Base-by-base conservation (phyloP, 768 basidiomycete species). In the Auriculariales sp. region DNA sequence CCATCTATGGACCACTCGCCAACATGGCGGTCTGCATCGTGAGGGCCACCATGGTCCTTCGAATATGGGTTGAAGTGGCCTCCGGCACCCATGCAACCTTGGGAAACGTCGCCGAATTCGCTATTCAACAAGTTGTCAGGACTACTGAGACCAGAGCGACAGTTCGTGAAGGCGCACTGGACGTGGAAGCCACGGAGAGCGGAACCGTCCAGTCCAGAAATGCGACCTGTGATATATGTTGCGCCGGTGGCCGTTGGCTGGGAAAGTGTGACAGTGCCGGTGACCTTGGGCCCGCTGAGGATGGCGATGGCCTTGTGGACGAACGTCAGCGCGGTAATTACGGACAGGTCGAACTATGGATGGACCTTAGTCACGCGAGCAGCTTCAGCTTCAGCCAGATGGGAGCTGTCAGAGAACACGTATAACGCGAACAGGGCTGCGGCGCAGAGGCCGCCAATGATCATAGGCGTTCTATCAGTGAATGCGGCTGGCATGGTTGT, bases 11-110 rank as follows among this genome's bases (percentile, higher is more conserved):
- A 4, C 22, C 17, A 15, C 39, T 24, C 22, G 27, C 87, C 87
- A 27, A 83, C 77, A 61, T 89, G 87, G 51, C 85, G 69, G 36
- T 68, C 66, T 14, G 35, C 49, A 48, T 77, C 74, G 7, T 63
- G 61, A 9, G 73, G 82, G 3, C 72, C 81, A 50, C 85, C 85
- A 55, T 90, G 88, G 9, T 65, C 73, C 51, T 72, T 70, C 17
- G 64, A 68, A 63, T 70, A 72, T 0, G 84, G 84, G 66, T 90
- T 89, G 71, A 78, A 90, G 64, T 90, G 87, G 29, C 78, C 55
- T 2, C 84, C 83, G 29, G 86, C 73, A 17, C 83, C 81, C 6
- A 66, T 31, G 59, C 84, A 86, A 1, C 80, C 84, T n/a, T 66
- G 61, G 24, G 71, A 73, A 53, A 79, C 62, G 64, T 90, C 82